Conservation (phyloP, 2,329 filamentous ascomycete genomes). For the Amesomyces nigricolor region DNA sequence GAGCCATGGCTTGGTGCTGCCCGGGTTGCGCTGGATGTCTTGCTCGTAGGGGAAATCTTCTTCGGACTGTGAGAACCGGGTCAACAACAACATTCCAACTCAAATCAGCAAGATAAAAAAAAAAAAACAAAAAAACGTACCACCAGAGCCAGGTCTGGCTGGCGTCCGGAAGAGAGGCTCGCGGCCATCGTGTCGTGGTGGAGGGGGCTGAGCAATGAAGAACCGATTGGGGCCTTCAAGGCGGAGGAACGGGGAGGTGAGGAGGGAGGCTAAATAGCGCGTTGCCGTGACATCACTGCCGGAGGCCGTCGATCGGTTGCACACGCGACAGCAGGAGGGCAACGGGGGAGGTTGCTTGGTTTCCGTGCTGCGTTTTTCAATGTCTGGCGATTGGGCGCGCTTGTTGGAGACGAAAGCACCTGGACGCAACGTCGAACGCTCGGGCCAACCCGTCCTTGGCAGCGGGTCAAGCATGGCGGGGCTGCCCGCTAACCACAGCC, state of each 20-base stretch:
- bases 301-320: slow-evolving; percentile 13
- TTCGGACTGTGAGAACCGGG: slow-evolving; percentile 42
- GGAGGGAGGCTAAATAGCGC: slow-evolving; percentile 12
- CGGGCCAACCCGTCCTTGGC: slow-evolving; percentile 6
- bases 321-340: slow-evolving; percentile 21
- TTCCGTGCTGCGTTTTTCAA: slow-evolving; percentile 22
- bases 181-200: slow-evolving; percentile 22
- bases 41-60: slow-evolving; percentile 96
- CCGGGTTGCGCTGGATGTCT: slow-evolving; percentile 80
- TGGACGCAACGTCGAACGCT: slow-evolving; percentile 7
- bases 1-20: slow-evolving; percentile 89
- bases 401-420: neutral
- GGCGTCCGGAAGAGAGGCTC: slow-evolving; percentile 28
- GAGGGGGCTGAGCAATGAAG: slow-evolving; percentile 3
- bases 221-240: slow-evolving; percentile 13
- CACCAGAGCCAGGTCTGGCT: slow-evolving; percentile 45
- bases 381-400: slow-evolving; percentile 20
- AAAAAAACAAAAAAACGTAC: slow-evolving; percentile 35
- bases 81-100: slow-evolving; percentile 21
- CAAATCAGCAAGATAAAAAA: neutral
- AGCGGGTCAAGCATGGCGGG: slow-evolving; percentile 6
- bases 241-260: slow-evolving; percentile 4
- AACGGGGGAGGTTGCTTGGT: slow-evolving; percentile 13
- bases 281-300: slow-evolving; percentile 27
- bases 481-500: neutral